A percentile compares a stretch with the other conserved stretches of the same genome.
Evolutionary conservation across 2,329 filamentous ascomycete genomes (phyloP).

Genomic region (Fusarium denticulatum): DNA sequence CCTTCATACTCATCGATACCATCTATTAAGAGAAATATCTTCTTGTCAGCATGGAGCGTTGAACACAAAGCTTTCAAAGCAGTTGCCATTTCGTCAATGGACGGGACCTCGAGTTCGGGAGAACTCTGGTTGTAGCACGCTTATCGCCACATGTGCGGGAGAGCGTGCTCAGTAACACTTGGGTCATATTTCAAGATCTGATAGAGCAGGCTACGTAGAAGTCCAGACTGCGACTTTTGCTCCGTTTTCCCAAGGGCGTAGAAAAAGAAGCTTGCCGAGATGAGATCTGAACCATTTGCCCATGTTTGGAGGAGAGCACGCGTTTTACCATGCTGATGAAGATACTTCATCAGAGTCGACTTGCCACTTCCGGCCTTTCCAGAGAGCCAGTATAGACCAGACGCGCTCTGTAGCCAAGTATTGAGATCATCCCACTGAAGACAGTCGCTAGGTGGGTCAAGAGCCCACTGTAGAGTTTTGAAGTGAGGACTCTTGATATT

Average conservation of each 20-base stretch:
- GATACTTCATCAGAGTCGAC: not conserved
- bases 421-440: not conserved
- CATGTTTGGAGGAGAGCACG: accelerated
- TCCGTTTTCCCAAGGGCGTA: not conserved
- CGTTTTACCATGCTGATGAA: accelerated
- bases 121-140: accelerated
- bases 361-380: not conserved
- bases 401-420: not conserved
- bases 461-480: not conserved
- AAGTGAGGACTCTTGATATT: not conserved
- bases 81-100: not conserved
- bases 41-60: not conserved
- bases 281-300: accelerated
- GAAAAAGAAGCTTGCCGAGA: not conserved
- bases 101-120: accelerated
- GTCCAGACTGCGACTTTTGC: not conserved
- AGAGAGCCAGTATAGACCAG: not conserved
- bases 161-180: not conserved
- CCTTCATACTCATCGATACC: not conserved
- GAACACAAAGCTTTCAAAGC: not conserved
- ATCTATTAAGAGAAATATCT: not conserved
- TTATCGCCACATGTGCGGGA: not conserved
- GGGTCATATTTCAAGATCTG: not conserved
- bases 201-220: not conserved
- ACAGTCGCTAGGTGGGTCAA: accelerated